Percentiles rank a stretch among this genome's conserved stretches.
phyloP scores from a whole-genome alignment of 177 flowering plant species.

The Telopea speciosissima region DNA sequence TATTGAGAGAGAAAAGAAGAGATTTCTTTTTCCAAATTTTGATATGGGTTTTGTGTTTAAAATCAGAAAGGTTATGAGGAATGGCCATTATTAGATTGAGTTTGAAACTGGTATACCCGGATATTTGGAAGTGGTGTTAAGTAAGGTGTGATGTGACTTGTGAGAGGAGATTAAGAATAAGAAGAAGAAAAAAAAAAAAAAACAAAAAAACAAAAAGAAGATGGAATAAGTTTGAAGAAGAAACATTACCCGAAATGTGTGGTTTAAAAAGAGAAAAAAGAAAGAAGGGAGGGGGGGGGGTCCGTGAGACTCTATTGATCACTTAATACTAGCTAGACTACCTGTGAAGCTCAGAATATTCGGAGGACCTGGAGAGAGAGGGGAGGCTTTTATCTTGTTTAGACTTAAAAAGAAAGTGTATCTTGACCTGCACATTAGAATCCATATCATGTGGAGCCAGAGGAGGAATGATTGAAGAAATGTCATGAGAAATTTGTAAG shows the following conservation, averaged over 20 bases:
- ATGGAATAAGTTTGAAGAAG: not conserved
- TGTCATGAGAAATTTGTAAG: not conserved
- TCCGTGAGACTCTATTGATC: no score
- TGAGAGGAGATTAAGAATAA: no score
- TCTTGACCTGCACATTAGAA: not conserved
- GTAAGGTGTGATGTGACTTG: not conserved
- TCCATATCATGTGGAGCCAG: conserved; percentile 16
- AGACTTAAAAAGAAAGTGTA: conserved; percentile 6
- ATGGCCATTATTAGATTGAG: not conserved
- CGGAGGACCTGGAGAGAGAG: not conserved
- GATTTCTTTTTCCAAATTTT: not conserved
- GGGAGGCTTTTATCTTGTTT: not conserved
- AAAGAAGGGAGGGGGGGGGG: no score
- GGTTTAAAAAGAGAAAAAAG: no score
- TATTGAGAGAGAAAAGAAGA: not conserved
- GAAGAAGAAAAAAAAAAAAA: no score
- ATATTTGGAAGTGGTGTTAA: not conserved
- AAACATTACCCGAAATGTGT: not conserved
- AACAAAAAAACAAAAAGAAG: no score
- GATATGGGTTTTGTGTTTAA: no score
- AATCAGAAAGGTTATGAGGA: not conserved
- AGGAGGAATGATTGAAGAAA: not conserved
- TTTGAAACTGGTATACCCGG: not conserved
- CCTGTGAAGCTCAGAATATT: not conserved
- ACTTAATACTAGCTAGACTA: no score